Evolutionary conservation across 2,329 filamentous ascomycete species (phyloP), one percentile per base, ranked within the genome.

Genomic region (Pseudocercospora pini-densiflorae): DNA sequence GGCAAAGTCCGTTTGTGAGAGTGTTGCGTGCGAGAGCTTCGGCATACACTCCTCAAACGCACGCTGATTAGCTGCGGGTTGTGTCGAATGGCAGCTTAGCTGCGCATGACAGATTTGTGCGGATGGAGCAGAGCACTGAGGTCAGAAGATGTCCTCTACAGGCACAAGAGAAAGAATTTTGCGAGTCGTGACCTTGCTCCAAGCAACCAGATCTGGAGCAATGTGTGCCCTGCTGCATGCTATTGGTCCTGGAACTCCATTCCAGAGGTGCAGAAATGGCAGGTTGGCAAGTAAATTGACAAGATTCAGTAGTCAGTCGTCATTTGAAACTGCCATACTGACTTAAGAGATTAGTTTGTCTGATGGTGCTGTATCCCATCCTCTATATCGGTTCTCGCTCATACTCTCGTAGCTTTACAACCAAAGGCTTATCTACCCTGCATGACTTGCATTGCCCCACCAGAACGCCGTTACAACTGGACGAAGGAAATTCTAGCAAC

Each of bases 401-500:
- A 45, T 67, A 31, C 61, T 40, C 31, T 63, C 61, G 43, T 64
- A 60, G 49, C 29, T 58, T n/a, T 62, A 59, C 62, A 65, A 53
- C 43, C 47, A 61, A 27, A 55, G 51, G 27, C 40, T 43, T 9
- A 6, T 33, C 23, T 27, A 55, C 27, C 51, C 51, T 29, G 51
- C 24, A 31, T 55, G 51, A 31, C 51, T 31, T 27, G 27, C 51
- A 33, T 55, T 55, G 27, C 14, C 51, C 51, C n/a, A 55, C 47
- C 45, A 45, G 19, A 67, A 64, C 61, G 61, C 61, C 65, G 7
- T 59, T 19, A 33, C 54, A 40, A 57, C 62, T 43, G 19, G 31
- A 57, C 40, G n/a, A n/a, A 64, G 24, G 31, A 49, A 43, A 31
- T 19, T 29, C 16, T 74, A 76, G 71, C 82, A 84, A 12, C 79